phyloP scores from a whole-genome alignment of 345 rosid species.

The Sonneratia alba region DNA sequence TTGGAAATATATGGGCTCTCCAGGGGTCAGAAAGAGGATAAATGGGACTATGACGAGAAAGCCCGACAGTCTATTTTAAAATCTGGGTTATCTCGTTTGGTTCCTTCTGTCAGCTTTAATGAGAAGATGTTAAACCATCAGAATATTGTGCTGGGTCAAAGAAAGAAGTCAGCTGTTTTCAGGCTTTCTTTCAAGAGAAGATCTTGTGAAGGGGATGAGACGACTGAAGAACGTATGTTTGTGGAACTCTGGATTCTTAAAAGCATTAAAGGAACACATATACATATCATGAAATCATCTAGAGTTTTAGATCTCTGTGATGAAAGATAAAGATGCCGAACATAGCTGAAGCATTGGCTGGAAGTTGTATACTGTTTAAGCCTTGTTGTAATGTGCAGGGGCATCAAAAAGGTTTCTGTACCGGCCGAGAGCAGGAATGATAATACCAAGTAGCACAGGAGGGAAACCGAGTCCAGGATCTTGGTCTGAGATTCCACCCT shows the following conservation, averaged over 20 bases:
- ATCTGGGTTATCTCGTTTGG: slow-evolving; percentile 25
- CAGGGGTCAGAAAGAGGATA: slow-evolving; percentile 28
- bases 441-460: slow-evolving; percentile 30
- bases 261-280: not conserved
- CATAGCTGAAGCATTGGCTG: not conserved
- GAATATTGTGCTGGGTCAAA: not conserved
- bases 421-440: slow-evolving; percentile 51
- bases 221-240: slow-evolving; percentile 34
- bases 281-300: not conserved
- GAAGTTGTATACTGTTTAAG: not conserved
- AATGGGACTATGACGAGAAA: slow-evolving; percentile 19
- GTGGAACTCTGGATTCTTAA: not conserved
- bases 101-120: slow-evolving; percentile 36
- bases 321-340: not conserved
- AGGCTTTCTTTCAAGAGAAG: slow-evolving; percentile 56
- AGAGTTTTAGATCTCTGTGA: not conserved
- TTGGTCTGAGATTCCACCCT: slow-evolving; percentile 68
- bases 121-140: slow-evolving; percentile 20
- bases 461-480: slow-evolving; percentile 40
- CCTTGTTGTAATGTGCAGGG: slow-evolving; percentile 24
- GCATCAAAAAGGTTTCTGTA: slow-evolving; percentile 47
- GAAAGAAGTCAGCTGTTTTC: slow-evolving; percentile 38
- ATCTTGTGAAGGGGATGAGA: slow-evolving; percentile 66
- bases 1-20: slow-evolving; percentile 31
- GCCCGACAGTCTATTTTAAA: slow-evolving; percentile 15